These are phyloP conservation scores for Adenanthera pavonina DNA, from an alignment of 306 rosid genomes.

Conservation along the genomic window DNA sequence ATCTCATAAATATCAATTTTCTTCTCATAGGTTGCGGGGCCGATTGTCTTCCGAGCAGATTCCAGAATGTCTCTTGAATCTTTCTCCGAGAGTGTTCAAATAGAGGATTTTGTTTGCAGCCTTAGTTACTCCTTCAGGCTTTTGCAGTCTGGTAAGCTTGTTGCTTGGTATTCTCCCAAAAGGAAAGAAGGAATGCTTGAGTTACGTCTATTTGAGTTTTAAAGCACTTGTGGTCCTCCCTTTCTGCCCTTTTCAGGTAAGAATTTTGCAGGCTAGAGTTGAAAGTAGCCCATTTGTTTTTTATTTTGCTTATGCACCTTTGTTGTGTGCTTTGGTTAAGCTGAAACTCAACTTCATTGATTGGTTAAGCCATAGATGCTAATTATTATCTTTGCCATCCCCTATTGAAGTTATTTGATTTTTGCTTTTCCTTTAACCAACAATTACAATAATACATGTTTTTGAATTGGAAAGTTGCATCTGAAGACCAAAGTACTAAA, in stretches of 20 bases:
- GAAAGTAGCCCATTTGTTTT: constrained; percentile 19
- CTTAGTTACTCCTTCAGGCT: constrained; percentile 71
- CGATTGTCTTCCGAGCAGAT: constrained; percentile 74
- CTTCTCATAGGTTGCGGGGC: constrained; percentile 70
- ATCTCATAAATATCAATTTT: not conserved
- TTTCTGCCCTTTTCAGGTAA: constrained; percentile 21
- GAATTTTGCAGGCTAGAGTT: constrained; percentile 20
- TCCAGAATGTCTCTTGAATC: constrained; percentile 61
- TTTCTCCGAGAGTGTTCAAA: constrained; percentile 50
- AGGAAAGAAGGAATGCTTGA: constrained; percentile 94
- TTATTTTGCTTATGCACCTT: not conserved
- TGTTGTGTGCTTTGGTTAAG: constrained; percentile 16
- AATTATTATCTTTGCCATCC: not conserved
- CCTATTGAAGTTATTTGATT: not conserved
- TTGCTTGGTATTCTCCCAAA: constrained; percentile 93
- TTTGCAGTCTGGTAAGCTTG: constrained; percentile 73
- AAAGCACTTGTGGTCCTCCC: constrained; percentile 6
- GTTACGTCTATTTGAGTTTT: constrained; percentile 72
- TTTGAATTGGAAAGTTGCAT: too few species aligned
- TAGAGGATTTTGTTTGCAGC: constrained; percentile 86
- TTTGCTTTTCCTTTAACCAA: too few species aligned
- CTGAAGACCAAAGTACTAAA: too few species aligned
- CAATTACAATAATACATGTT: too few species aligned
- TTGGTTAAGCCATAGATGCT: constrained; percentile 3
- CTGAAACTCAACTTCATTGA: constrained; percentile 26